phyloP scores from a whole-genome alignment of 306 rosid species.

The Trifolium fragiferum region DNA sequence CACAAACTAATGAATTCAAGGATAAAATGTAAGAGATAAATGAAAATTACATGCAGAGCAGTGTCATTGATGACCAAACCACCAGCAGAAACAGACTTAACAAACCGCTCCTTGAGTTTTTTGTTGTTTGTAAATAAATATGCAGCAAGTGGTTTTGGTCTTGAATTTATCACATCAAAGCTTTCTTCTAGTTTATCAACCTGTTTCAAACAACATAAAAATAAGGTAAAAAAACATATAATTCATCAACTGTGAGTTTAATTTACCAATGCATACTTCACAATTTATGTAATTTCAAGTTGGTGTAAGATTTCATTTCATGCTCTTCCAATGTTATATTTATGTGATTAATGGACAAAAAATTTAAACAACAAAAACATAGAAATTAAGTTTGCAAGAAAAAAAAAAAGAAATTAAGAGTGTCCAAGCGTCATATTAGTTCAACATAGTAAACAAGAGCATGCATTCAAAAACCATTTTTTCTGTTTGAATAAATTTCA shows the following conservation, averaged over 20 bases:
- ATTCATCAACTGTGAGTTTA: neutral
- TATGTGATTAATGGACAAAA: too few relatives aligned
- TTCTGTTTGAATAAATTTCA: too few relatives aligned
- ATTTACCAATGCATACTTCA: conserved; percentile 6
- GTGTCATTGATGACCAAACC: conserved; percentile 93
- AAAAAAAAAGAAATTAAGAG: too few relatives aligned
- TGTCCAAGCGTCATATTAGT: too few relatives aligned
- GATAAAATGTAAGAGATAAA: conserved; percentile 16
- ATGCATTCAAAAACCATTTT: too few relatives aligned
- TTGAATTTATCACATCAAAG: conserved; percentile 74
- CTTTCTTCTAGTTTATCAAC: conserved; percentile 85
- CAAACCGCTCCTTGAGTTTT: conserved; percentile 79
- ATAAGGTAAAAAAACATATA: neutral
- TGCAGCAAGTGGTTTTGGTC: conserved; percentile 97
- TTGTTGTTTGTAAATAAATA: conserved; percentile 81
- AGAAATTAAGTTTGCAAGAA: too few relatives aligned
- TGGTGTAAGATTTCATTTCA: too few relatives aligned
- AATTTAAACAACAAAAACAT: too few relatives aligned
- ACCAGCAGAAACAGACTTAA: conserved; percentile 74
- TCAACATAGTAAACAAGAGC: too few relatives aligned
- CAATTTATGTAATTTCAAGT: conserved; percentile 26
- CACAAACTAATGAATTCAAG: conserved; percentile 6
- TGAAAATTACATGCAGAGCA: conserved; percentile 65
- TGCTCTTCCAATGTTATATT: too few relatives aligned
- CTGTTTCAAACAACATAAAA: conserved; percentile 53